phyloP scores from a whole-genome alignment of 1,284 basidiomycete genomes.

The Anthracocystis walkeri region DNA sequence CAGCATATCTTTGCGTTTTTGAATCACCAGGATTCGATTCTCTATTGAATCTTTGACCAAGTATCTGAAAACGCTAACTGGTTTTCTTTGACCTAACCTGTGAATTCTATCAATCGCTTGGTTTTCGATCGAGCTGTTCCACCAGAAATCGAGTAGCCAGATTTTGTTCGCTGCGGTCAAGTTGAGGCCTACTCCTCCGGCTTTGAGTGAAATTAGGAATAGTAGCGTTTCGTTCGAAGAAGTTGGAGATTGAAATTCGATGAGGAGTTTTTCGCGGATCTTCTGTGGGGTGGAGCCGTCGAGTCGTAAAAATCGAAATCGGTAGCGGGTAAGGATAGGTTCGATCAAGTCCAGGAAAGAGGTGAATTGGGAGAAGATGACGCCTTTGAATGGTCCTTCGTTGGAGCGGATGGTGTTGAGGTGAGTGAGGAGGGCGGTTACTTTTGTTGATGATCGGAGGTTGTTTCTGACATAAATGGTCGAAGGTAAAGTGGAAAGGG shows the following conservation, averaged over 20 bases:
- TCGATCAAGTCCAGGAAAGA: conserved; percentile 69
- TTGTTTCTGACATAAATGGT: conserved; percentile 75
- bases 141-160: conserved; percentile 68
- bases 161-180: conserved; percentile 65
- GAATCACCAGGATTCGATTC: conserved; percentile 76
- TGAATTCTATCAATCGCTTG: conserved; percentile 79
- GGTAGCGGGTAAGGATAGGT: conserved; percentile 47
- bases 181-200: conserved; percentile 85
- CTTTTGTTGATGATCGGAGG: conserved; percentile 87
- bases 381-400: conserved; percentile 69
- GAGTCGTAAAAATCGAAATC: conserved; percentile 72
- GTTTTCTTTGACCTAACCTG: conserved; percentile 85
- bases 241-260: conserved; percentile 80
- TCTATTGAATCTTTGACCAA: conserved; percentile 94
- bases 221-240: conserved; percentile 78
- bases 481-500: neutral
- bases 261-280: conserved; percentile 80
- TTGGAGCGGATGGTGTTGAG: conserved; percentile 75
- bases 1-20: conserved; percentile 91
- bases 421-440: conserved; percentile 79
- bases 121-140: conserved; percentile 74
- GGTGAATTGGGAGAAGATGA: conserved; percentile 71
- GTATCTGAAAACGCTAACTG: conserved; percentile 90
- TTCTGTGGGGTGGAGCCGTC: conserved; percentile 93
- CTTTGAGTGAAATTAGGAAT: conserved; percentile 88